Conservation (phyloP, 306 rosid species). For the Abrus precatorius region DNA sequence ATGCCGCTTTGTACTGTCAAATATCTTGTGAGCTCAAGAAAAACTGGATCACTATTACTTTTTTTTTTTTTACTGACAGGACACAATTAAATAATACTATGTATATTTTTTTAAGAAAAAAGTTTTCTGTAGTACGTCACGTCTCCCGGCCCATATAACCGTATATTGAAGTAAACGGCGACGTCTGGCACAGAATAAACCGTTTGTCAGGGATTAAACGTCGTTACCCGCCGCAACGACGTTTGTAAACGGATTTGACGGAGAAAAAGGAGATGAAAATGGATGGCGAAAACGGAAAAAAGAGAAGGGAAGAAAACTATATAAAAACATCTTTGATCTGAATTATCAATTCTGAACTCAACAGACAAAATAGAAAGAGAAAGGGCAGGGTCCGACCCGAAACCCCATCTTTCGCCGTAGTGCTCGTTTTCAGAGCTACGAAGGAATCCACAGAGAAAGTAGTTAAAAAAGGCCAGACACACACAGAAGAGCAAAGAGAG, state of each 20-base stretch:
- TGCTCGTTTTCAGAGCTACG: constrained; percentile 57
- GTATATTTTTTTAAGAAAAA: not conserved
- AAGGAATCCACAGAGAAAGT: constrained; percentile 50
- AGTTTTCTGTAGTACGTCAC: constrained; percentile 1
- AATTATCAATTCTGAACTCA: constrained; percentile 51
- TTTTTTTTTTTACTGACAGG: constrained; percentile 1
- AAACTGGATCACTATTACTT: not conserved
- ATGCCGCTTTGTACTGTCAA: not conserved
- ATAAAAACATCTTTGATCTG: constrained; percentile 58
- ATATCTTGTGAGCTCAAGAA: not conserved
- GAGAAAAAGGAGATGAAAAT: constrained; percentile 44
- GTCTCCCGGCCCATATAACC: constrained; percentile 2
- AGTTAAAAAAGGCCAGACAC: constrained; percentile 11
- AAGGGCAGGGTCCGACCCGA: constrained; percentile 59
- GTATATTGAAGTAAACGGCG: constrained; percentile 48
- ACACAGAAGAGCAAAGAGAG: constrained; percentile 20
- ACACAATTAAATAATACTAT: constrained; percentile 16
- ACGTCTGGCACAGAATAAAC: constrained; percentile 41
- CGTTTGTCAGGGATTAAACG: constrained; percentile 45
- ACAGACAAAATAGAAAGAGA: constrained; percentile 42
- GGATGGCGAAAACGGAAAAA: constrained; percentile 41
- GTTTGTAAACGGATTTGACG: constrained; percentile 69
- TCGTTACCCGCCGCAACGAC: constrained; percentile 74
- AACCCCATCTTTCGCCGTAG: constrained; percentile 57
- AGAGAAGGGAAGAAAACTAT: constrained; percentile 54